Percentiles rank a stretch among this genome's conserved stretches.
These are phyloP conservation scores for Linderina pennispora DNA, from an alignment of 192 early-diverging fungal genomes.

Conservation along the genomic window DNA sequence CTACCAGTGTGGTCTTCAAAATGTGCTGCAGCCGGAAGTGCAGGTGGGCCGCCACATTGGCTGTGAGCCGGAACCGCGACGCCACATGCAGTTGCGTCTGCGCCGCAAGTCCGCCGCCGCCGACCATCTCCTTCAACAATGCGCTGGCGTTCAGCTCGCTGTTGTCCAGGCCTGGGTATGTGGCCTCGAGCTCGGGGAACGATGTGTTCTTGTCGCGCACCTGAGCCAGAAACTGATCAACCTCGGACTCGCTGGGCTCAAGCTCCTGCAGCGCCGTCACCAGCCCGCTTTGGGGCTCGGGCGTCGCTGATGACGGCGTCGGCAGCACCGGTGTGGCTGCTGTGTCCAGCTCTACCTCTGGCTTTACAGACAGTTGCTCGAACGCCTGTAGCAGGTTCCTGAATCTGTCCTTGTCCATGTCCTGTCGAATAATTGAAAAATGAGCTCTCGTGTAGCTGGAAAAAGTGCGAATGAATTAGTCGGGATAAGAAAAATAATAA, in stretches of 20 bases:
- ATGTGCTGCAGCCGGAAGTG: constrained; percentile 14
- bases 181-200: constrained; percentile 40
- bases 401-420: constrained; percentile 46
- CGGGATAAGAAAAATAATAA: no score
- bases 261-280: not conserved
- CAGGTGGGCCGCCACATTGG: constrained; percentile 22
- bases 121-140: constrained; percentile 9
- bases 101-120: constrained; percentile 16
- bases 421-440: no score
- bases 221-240: constrained; percentile 11
- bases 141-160: constrained; percentile 16
- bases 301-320: constrained; percentile 4
- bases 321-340: constrained; percentile 13
- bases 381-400: constrained; percentile 41
- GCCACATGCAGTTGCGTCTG: constrained; percentile 35
- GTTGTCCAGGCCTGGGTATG: constrained; percentile 26
- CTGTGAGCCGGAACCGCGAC: constrained; percentile 30
- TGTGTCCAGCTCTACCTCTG: constrained; percentile 23
- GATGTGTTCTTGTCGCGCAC: constrained; percentile 21
- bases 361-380: constrained; percentile 42
- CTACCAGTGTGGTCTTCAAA: constrained; percentile 6
- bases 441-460: no score
- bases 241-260: constrained; percentile 2
- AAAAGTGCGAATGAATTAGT: no score
- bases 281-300: not conserved